Percentiles rank a stretch among this genome's conserved stretches.
These are phyloP conservation scores for Cystofilobasidium macerans DNA, from an alignment of 768 basidiomycete species.

Conservation along the genomic window DNA sequence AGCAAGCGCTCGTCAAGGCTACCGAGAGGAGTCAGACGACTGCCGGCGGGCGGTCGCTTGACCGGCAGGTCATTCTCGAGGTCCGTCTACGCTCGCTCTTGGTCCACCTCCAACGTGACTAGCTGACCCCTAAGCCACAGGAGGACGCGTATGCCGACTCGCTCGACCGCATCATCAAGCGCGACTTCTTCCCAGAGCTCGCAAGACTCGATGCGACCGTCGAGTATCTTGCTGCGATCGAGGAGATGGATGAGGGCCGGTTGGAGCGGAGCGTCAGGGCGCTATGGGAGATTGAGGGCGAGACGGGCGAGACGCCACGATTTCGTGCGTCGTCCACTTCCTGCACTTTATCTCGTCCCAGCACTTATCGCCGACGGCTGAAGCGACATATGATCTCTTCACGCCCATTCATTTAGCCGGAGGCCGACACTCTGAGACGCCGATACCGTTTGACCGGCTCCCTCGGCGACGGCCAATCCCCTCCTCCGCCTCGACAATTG, in stretches of 20 bases:
- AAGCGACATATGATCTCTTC: no score
- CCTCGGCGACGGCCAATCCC: not conserved
- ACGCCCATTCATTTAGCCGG: no score
- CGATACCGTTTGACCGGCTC: not conserved
- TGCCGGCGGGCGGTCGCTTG: not conserved
- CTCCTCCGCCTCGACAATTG: slow-evolving; percentile 15
- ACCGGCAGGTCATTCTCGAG: slow-evolving; percentile 5
- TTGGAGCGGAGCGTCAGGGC: slow-evolving; percentile 18
- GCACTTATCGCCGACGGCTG: no score
- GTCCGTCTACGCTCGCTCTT: not conserved
- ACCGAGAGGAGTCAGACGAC: not conserved
- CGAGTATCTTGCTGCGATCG: slow-evolving; percentile 24
- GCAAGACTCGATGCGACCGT: slow-evolving; percentile 22
- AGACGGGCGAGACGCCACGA: slow-evolving; percentile 14
- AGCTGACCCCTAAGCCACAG: slow-evolving; percentile 15
- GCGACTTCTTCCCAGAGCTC: slow-evolving; percentile 79
- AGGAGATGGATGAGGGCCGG: slow-evolving; percentile 19
- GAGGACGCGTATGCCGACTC: slow-evolving; percentile 93
- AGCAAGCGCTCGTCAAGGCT: not conserved
- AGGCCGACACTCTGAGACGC: slow-evolving; percentile 14
- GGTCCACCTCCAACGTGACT: not conserved
- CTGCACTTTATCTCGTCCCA: no score
- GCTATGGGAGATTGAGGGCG: slow-evolving; percentile 19
- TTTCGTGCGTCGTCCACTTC: slow-evolving; percentile 5
- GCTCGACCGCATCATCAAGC: slow-evolving; percentile 80